A percentile compares a stretch with the other conserved stretches of the same genome.
Evolutionary conservation across 2,329 filamentous ascomycete species (phyloP).

Genomic region (Fusarium robinianum): DNA sequence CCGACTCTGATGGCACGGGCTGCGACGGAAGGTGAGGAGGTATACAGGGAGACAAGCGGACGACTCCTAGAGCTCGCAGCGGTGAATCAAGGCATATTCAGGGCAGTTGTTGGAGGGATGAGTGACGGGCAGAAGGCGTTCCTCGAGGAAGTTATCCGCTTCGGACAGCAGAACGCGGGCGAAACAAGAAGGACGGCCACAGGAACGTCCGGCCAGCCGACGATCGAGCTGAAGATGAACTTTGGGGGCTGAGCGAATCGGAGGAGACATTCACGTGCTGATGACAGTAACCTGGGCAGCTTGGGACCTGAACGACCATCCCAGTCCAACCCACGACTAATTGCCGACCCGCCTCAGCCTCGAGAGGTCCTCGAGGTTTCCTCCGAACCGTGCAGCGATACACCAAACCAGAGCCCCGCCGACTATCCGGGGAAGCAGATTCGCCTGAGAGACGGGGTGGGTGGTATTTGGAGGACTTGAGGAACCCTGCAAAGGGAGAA

Average conservation of each 20-base stretch:
- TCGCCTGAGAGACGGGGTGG: too few species aligned
- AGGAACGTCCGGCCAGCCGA: conserved; percentile 66
- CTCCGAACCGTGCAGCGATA: too few species aligned
- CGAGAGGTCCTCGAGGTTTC: too few species aligned
- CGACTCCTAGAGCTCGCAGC: conserved; percentile 81
- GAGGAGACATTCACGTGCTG: conserved; percentile 4
- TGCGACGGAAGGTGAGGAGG: conserved; percentile 61
- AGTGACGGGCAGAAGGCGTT: conserved; percentile 71
- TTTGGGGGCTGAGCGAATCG: conserved; percentile 61
- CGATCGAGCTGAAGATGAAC: conserved; percentile 92
- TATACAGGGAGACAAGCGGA: conserved; percentile 74
- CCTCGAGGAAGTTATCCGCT: conserved; percentile 80
- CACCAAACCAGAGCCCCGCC: too few species aligned
- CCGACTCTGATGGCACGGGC: conserved; percentile 77
- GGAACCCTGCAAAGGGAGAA: too few species aligned
- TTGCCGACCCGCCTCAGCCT: too few species aligned
- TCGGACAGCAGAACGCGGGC: conserved; percentile 56
- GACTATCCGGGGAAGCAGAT: too few species aligned
- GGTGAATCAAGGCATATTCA: conserved; percentile 73
- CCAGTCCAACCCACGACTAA: too few species aligned
- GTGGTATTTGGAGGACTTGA: too few species aligned
- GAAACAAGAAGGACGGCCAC: conserved; percentile 46
- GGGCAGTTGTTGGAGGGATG: conserved; percentile 73
- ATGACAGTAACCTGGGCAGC: too few species aligned
- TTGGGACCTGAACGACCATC: conserved; percentile 1